Evolutionary conservation across 352 stramenopile genomes (phyloP), one percentile per base, ranked within the genome.

Genomic region (Phytophthora pistaciae): DNA sequence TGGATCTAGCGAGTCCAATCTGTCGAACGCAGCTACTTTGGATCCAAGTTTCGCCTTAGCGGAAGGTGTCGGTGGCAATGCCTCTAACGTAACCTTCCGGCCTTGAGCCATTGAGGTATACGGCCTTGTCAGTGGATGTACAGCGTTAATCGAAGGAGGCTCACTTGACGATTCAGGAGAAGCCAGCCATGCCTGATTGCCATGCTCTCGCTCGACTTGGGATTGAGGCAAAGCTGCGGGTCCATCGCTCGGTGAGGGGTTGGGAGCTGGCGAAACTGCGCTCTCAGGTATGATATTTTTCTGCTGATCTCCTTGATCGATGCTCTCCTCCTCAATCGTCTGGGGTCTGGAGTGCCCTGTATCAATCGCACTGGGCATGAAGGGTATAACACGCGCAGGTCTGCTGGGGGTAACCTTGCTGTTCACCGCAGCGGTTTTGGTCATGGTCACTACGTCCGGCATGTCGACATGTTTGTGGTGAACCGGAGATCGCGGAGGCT

Each of bases 371-470:
- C 61, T 66, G 5, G 40, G 58, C n/a, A 79, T 53, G n/a, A 68
- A 76, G 3, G 68, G 67, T 20, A 60, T 23, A 21, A 79, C 44
- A 18, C 72, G 72, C 20, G 58, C 54, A 16, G 61, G 20, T 70
- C 42, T 62, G 20, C 52, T 60, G 6, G 66, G 33, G 9, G 54
- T 63, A 33, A 57, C 52, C 49, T 76, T 79, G 40, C 40, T 69
- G 40, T 53, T 73, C 38, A 76, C 53, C 38, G 53, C 46, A 25
- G 81, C 71, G 11, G 79, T 79, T 63, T 73, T 90, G 38, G 38
- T 44, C 38, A 44, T 8, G 50, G 68, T 76, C 58, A 79, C 84
- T 65, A 46, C 68, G 20, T 66, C 70, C 0, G 62, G 62, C 16
- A 75, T 75, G 52, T 76, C 68, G 40, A 65, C 58, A n/a, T 4